Base-by-base conservation (phyloP, 2,329 filamentous ascomycete species). In the Parastagonospora avenae region DNA sequence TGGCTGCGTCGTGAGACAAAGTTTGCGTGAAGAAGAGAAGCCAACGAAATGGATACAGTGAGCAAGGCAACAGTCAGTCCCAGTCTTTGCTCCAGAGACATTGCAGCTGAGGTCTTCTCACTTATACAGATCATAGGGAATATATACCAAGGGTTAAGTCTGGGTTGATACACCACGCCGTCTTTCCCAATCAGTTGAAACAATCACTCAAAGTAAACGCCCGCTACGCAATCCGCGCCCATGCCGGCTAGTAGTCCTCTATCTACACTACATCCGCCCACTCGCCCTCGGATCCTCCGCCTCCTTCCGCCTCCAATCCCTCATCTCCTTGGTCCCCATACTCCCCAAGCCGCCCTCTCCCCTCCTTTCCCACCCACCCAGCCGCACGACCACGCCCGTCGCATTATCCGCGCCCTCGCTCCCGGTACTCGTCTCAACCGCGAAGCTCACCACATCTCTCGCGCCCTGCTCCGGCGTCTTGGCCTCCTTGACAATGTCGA, bases 401-500 rank as follows among this genome's bases (percentile, higher is more conserved):
- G 84, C 83, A 73, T 88, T 88, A 62, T 87, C 85, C 1, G 81
- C 84, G 2, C 63, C 63, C 14, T 64, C 63, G 37, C 55, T 63
- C 40, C 84, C 80, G 2, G 70, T 66, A 79, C 80, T 79, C 4
- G 96, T 89, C 75, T 97, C 94, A 0, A 90, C 94, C 0, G 93
- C 92, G 73, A 94, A 97, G 48, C 85, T 85, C 27, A 96, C 91
- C 7, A 99, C 84, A 54, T 88, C 85, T 51, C 82, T 82, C 1
- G 91, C 86, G 2, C 87, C 94, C 70, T 96, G 85, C 62, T 96
- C 93, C 0, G 94, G 94, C 0, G 93, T 97, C 67, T 82, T 87
- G 4, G 92, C 90, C 75, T 99, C 94, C 74, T 97, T 97, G 65
- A 97, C 82, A 29, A 97, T 86, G 70, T 99, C 94, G 28, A 97